These are phyloP conservation scores for Mitragyna speciosa DNA, from an alignment of 257 asterid genomes.

Conservation along the genomic window DNA sequence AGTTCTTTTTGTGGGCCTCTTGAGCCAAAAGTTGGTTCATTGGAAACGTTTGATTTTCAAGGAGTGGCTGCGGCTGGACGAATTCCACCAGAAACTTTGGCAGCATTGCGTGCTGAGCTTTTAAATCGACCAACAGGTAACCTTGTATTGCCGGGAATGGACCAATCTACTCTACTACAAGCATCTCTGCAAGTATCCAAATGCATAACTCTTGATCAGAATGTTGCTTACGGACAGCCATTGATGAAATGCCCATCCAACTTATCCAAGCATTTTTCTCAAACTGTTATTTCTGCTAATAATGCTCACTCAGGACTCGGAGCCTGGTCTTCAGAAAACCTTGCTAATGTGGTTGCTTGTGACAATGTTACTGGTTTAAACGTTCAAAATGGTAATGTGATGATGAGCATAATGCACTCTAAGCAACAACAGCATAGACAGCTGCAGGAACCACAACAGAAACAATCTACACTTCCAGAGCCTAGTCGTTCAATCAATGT, in stretches of 20 bases:
- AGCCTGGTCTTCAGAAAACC: slow-evolving; percentile 48
- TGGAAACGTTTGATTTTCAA: slow-evolving; percentile 64
- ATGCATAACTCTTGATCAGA: slow-evolving; percentile 45
- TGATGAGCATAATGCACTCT: slow-evolving; percentile 45
- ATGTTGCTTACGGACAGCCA: slow-evolving; percentile 57
- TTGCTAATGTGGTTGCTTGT: slow-evolving; percentile 32
- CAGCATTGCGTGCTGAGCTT: slow-evolving; percentile 68
- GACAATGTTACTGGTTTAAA: slow-evolving; percentile 33
- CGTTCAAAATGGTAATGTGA: slow-evolving; percentile 39
- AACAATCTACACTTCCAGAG: slow-evolving; percentile 38
- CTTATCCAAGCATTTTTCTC: slow-evolving; percentile 46
- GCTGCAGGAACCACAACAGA: slow-evolving; percentile 37
- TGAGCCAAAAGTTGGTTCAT: slow-evolving; percentile 57
- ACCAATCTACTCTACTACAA: slow-evolving; percentile 53
- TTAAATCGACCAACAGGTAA: slow-evolving; percentile 51
- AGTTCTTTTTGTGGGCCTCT: slow-evolving; percentile 55
- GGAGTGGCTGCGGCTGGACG: slow-evolving; percentile 68
- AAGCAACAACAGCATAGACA: slow-evolving; percentile 35
- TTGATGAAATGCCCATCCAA: slow-evolving; percentile 52
- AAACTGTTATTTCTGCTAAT: slow-evolving; percentile 36
- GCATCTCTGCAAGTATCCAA: slow-evolving; percentile 57
- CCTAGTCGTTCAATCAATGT: slow-evolving; percentile 50
- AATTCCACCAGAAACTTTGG: slow-evolving; percentile 64
- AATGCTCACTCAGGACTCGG: slow-evolving; percentile 41
- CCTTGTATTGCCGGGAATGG: slow-evolving; percentile 54